These are phyloP conservation scores for Bisporella sp. DNA, from an alignment of 2,329 filamentous ascomycete genomes.

Conservation along the genomic window DNA sequence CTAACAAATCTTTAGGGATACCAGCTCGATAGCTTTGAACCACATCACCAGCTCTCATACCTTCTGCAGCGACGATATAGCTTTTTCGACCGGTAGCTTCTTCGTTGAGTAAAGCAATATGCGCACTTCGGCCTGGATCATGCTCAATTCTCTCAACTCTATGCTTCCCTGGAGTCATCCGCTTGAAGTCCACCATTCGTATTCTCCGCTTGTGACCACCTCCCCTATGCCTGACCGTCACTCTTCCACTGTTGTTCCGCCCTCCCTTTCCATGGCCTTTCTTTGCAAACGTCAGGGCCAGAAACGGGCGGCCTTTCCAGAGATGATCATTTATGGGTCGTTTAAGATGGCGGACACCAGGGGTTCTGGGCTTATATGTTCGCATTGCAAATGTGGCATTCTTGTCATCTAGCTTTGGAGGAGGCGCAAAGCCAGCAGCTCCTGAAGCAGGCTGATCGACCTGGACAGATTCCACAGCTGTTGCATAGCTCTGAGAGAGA, in stretches of 20 bases:
- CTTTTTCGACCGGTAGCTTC: constrained; percentile 68
- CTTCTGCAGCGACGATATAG: constrained; percentile 94
- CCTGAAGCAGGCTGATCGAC: constrained; percentile 29
- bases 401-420: constrained; percentile 33
- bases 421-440: constrained; percentile 36
- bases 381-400: constrained; percentile 45
- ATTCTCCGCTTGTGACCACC: constrained; percentile 90
- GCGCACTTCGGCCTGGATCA: constrained; percentile 86
- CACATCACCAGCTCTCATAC: constrained; percentile 82
- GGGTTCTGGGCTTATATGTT: constrained; percentile 89
- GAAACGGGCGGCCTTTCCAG: constrained; percentile 84
- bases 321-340: constrained; percentile 93
- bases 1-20: constrained; percentile 78
- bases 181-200: constrained; percentile 82
- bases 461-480: constrained; percentile 31
- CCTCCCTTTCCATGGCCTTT: constrained; percentile 91
- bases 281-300: constrained; percentile 81
- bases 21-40: constrained; percentile 89
- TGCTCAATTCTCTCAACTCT: constrained; percentile 92
- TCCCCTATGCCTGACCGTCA: constrained; percentile 87
- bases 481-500: constrained; percentile 45
- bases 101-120: constrained; percentile 81
- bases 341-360: constrained; percentile 84
- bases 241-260: constrained; percentile 75
- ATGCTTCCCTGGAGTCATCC: constrained; percentile 73